Evolutionary conservation across 2,329 filamentous ascomycete genomes (phyloP).

Genomic region (Fusarium anthophilum): DNA sequence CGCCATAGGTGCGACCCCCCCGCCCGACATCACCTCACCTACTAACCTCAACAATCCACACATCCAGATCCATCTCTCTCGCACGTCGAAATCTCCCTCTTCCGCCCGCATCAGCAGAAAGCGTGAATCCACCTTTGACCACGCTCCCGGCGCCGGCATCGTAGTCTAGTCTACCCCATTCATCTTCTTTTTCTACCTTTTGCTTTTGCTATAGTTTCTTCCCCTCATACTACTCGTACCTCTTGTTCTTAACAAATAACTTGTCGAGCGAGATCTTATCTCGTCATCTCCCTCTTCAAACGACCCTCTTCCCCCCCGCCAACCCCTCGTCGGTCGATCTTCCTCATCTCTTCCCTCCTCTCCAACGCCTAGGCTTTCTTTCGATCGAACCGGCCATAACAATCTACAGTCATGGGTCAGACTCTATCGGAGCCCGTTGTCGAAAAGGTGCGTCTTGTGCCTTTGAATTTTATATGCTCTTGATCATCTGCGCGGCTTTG

Average conservation of each 20-base stretch:
- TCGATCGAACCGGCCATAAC: slow-evolving; percentile 38
- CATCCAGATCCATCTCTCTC: slow-evolving; percentile 2
- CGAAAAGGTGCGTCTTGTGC: slow-evolving; percentile 79
- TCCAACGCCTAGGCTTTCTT: slow-evolving; percentile 38
- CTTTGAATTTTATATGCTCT: slow-evolving; percentile 11
- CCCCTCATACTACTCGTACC: slow-evolving; percentile 5
- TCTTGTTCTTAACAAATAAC: neutral
- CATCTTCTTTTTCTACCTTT: slow-evolving; percentile 13
- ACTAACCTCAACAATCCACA: slow-evolving; percentile 2
- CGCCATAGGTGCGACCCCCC: neutral
- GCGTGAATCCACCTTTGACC: slow-evolving; percentile 33
- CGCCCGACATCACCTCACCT: neutral
- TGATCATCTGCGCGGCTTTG: neutral
- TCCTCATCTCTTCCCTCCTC: slow-evolving; percentile 24
- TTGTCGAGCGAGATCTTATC: slow-evolving; percentile 23
- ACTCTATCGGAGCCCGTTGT: slow-evolving; percentile 98
- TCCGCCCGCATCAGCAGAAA: slow-evolving; percentile 22
- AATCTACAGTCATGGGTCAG: slow-evolving; percentile 81
- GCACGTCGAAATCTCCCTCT: slow-evolving; percentile 26
- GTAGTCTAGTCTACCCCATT: slow-evolving; percentile 4
- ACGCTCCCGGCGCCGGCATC: slow-evolving; percentile 35
- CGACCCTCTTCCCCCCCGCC: slow-evolving; percentile 25
- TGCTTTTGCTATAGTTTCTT: slow-evolving; percentile 11
- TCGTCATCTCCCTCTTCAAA: slow-evolving; percentile 20
- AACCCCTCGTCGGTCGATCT: slow-evolving; percentile 35